phyloP scores from a whole-genome alignment of 1,139 yeast species.

The Suhomyces bokatorum region DNA sequence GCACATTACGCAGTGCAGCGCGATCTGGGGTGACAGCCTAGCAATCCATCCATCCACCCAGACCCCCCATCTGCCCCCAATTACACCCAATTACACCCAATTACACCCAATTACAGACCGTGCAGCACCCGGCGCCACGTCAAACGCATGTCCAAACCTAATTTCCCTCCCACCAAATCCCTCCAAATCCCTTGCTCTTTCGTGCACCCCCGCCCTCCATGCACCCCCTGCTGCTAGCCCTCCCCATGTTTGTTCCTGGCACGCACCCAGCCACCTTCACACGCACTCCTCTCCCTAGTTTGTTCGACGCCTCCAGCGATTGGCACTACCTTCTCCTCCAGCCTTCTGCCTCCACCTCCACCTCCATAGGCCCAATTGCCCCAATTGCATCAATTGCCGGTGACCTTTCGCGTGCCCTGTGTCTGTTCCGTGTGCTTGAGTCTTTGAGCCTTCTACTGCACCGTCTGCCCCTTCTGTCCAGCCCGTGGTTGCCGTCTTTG shows the following conservation, averaged over 20 bases:
- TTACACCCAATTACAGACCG: no score
- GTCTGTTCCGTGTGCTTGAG: not conserved
- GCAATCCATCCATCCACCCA: no score
- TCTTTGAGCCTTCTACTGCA: not conserved
- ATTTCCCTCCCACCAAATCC: no score
- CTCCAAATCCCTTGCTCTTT: not conserved
- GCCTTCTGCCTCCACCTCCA: not conserved
- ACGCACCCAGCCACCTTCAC: conserved; percentile 2
- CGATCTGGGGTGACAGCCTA: no score
- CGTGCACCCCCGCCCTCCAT: not conserved
- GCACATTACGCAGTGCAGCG: no score
- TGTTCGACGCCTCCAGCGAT: no score
- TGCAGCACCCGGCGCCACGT: no score
- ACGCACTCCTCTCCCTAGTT: not conserved
- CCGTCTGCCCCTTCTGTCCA: no score
- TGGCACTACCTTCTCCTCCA: no score
- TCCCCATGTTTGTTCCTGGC: conserved; percentile 1
- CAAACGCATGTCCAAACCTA: no score
- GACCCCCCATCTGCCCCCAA: no score
- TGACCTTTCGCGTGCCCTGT: not conserved
- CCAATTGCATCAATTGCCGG: not conserved
- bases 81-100: no score
- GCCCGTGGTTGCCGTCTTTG: not conserved
- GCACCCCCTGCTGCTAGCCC: not conserved
- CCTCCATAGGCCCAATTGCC: not conserved